These are phyloP conservation scores for Leishmania amazonensis DNA, from an alignment of 208 protist species.

Conservation along the genomic window DNA sequence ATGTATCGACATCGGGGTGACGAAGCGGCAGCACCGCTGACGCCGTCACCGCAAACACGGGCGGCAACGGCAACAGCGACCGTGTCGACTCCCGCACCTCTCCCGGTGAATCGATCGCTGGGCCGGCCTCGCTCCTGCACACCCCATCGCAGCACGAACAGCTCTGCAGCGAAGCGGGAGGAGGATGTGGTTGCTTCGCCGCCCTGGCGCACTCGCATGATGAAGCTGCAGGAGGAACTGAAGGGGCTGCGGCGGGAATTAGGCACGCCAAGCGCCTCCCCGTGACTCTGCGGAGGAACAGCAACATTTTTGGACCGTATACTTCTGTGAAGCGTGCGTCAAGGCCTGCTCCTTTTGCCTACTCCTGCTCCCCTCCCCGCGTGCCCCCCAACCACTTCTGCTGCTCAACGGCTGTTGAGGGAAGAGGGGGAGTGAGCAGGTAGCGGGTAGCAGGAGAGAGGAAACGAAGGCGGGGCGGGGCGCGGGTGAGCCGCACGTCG, in stretches of 20 bases:
- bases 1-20: constrained; percentile 11
- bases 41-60: neutral
- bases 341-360: neutral
- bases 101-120: constrained; percentile 2
- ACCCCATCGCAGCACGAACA: constrained; percentile 14
- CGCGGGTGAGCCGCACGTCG: neutral
- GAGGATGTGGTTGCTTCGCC: constrained; percentile 10
- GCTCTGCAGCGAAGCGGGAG: neutral
- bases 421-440: neutral
- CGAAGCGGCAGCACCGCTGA: constrained; percentile 3
- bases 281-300: neutral
- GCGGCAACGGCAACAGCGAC: neutral
- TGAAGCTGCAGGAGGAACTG: constrained; percentile 54
- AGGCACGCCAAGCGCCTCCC: neutral
- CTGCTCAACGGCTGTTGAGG: neutral
- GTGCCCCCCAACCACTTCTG: neutral
- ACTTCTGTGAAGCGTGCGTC: neutral
- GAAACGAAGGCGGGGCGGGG: neutral
- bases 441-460: neutral
- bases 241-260: constrained; percentile 51
- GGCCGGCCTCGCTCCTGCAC: constrained; percentile 12
- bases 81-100: neutral
- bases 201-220: constrained; percentile 57
- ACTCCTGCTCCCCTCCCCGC: neutral
- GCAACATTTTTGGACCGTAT: neutral